Evolutionary conservation across 352 stramenopile genomes (phyloP).

Genomic region (Phytophthora ramorum): DNA sequence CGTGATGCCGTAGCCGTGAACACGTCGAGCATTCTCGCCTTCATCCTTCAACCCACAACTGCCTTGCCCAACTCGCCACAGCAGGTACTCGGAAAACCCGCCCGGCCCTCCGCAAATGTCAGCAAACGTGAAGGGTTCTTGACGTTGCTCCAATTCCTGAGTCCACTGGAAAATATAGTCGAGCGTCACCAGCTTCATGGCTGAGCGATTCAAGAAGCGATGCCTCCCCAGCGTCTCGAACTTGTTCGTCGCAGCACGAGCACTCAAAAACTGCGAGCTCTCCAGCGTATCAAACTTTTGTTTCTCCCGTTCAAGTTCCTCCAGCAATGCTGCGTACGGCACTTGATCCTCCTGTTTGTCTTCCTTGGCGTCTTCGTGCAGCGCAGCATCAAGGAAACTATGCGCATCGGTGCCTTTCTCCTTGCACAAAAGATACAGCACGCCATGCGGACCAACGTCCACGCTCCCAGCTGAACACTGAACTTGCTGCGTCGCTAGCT

Average conservation of each 20-base stretch:
- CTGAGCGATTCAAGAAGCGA: constrained; percentile 80
- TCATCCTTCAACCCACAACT: background rate
- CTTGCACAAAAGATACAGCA: constrained; percentile 44
- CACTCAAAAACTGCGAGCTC: constrained; percentile 38
- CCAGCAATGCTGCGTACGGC: constrained; percentile 29
- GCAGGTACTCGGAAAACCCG: constrained; percentile 83
- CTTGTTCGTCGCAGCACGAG: constrained; percentile 55
- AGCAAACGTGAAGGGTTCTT: constrained; percentile 59
- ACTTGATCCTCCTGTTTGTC: constrained; percentile 1
- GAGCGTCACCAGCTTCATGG: constrained; percentile 84
- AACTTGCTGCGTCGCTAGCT: constrained; percentile 21
- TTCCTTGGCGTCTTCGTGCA: constrained; percentile 1
- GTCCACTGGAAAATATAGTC: constrained; percentile 73
- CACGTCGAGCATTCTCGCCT: background rate
- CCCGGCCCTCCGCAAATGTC: constrained; percentile 83
- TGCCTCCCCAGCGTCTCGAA: constrained; percentile 67
- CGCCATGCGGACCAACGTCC: constrained; percentile 26
- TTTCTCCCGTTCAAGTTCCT: constrained; percentile 49
- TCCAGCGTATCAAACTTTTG: constrained; percentile 50
- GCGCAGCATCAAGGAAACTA: constrained; percentile 6
- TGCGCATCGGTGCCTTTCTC: background rate
- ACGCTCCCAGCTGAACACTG: constrained; percentile 13
- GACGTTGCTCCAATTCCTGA: background rate
- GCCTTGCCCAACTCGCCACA: constrained; percentile 48
- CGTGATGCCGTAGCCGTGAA: constrained; percentile 74